Conservation (phyloP, 768 basidiomycete genomes). For the Kwoniella botswanensis region DNA sequence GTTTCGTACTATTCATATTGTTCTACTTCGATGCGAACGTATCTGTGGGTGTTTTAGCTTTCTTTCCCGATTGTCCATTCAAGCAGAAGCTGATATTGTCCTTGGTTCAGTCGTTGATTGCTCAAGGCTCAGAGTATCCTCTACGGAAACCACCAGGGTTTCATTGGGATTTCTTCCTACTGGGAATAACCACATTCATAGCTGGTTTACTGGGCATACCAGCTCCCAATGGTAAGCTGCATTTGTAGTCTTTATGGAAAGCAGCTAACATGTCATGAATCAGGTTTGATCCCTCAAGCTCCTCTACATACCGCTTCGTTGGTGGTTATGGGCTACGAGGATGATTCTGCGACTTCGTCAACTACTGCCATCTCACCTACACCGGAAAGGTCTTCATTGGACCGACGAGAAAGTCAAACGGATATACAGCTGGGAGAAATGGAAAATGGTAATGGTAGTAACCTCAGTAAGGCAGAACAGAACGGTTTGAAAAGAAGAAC, state of each 20-base stretch:
- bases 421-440: conserved; percentile 31
- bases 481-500: conserved; percentile 16
- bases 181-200: conserved; percentile 87
- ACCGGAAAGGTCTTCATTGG: conserved; percentile 6
- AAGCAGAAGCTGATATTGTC: neutral
- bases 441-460: conserved; percentile 27
- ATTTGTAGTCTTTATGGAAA: neutral
- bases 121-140: conserved; percentile 86
- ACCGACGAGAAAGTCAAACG: conserved; percentile 8
- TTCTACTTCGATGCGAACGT: conserved; percentile 97
- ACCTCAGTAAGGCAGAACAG: neutral
- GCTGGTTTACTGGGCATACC: conserved; percentile 58
- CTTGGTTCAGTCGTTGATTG: conserved; percentile 75
- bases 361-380: conserved; percentile 16
- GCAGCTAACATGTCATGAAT: conserved; percentile 2
- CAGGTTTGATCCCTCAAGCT: conserved; percentile 65
- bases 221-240: conserved; percentile 50
- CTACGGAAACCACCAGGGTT: conserved; percentile 79
- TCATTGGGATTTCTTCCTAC: conserved; percentile 79
- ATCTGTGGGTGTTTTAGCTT: conserved; percentile 66
- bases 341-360: conserved; percentile 27
- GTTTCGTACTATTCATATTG: conserved; percentile 81
- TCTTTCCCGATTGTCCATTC: neutral
- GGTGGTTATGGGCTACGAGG: conserved; percentile 65
- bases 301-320: conserved; percentile 91